A percentile compares a stretch with the other conserved stretches of the same genome.
These are phyloP conservation scores for Danielia oregonensis DNA, from an alignment of 805 yeast species.

Conservation along the genomic window DNA sequence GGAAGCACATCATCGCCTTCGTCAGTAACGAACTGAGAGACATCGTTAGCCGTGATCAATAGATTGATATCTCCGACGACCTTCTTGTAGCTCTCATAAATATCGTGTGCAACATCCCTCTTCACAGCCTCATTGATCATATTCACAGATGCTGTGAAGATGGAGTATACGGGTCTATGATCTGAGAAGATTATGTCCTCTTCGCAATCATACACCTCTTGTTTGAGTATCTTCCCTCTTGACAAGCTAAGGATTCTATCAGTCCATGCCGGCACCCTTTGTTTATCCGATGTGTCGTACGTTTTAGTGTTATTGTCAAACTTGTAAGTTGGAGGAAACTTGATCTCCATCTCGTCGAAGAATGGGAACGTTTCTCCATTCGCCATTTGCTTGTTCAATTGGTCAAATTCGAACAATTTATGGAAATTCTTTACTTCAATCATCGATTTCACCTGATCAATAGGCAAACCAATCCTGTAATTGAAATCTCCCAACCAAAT, in stretches of 20 bases:
- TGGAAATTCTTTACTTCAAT: conserved; percentile 47
- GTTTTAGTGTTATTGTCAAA: conserved; percentile 79
- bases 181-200: conserved; percentile 68
- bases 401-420: conserved; percentile 68
- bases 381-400: conserved; percentile 70
- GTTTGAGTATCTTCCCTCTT: conserved; percentile 56
- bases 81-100: conserved; percentile 54
- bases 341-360: conserved; percentile 75
- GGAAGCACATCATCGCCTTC: conserved; percentile 53
- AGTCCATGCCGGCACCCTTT: conserved; percentile 96
- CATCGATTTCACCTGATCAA: conserved; percentile 59
- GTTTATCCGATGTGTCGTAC: conserved; percentile 89
- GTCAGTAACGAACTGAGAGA: conserved; percentile 22
- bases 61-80: conserved; percentile 44
- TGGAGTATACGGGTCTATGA: conserved; percentile 84
- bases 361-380: conserved; percentile 73
- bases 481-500: conserved; percentile 95
- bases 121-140: conserved; percentile 63
- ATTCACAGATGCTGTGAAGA: conserved; percentile 59
- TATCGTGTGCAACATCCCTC: conserved; percentile 48
- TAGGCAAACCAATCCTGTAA: conserved; percentile 69
- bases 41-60: conserved; percentile 26
- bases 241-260: conserved; percentile 71
- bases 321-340: conserved; percentile 89
- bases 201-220: conserved; percentile 56